Evolutionary conservation across 164 flowering plant species (phyloP).

Genomic region (Nymphaea colorata): DNA sequence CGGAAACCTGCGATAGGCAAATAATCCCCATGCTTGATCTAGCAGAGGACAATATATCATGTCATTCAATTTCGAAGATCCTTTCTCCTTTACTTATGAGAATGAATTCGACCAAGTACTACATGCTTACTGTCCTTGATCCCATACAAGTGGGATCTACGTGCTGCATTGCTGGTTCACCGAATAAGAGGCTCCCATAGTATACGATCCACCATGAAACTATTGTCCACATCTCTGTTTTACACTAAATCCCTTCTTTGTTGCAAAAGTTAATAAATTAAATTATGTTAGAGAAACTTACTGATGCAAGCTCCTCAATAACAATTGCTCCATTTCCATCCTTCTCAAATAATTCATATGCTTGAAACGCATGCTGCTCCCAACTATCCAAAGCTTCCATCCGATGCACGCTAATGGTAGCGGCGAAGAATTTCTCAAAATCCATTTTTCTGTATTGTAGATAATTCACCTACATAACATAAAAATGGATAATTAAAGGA

Average conservation of each 20-base stretch:
- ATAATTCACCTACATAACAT: slow-evolving; percentile 46
- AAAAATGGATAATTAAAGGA: background rate
- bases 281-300: slow-evolving; percentile 14
- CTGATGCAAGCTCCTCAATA: slow-evolving; percentile 97
- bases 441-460: slow-evolving; percentile 75
- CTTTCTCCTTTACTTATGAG: too few relatives aligned
- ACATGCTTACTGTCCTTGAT: background rate
- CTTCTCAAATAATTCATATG: slow-evolving; percentile 86
- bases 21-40: too few relatives aligned
- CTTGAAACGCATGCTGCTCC: slow-evolving; percentile 93
- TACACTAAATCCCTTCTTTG: background rate
- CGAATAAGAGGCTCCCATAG: background rate
- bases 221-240: too few relatives aligned
- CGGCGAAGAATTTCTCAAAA: slow-evolving; percentile 88
- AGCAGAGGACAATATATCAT: too few relatives aligned
- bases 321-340: slow-evolving; percentile 84
- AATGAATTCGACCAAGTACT: too few relatives aligned
- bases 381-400: slow-evolving; percentile 74
- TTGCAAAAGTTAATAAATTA: too few relatives aligned
- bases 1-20: too few relatives aligned
- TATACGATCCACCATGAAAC: background rate
- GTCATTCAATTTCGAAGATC: too few relatives aligned
- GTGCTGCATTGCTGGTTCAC: too few relatives aligned
- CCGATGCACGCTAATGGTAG: slow-evolving; percentile 85
- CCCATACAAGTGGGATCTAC: too few relatives aligned